Conservation (phyloP, 176 grass and related monocot species). For the Guadua angustifolia region DNA sequence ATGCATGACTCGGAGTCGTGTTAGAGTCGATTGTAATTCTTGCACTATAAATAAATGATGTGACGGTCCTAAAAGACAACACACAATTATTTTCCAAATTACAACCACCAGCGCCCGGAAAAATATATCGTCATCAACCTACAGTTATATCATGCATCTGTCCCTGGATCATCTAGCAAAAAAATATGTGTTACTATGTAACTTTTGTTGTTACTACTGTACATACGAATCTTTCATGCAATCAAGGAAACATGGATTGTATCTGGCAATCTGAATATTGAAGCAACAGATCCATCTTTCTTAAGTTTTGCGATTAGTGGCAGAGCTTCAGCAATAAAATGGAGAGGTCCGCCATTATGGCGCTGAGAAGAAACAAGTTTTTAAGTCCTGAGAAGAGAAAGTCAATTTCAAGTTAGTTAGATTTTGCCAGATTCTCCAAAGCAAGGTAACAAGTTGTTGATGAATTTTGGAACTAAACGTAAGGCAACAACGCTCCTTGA, state of each 20-base stretch:
- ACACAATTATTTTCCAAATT: too few relatives aligned
- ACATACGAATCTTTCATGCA: background rate
- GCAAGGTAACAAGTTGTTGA: background rate
- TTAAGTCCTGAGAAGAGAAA: background rate
- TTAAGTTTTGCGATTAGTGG: background rate
- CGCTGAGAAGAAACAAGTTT: background rate
- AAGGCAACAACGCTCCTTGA: background rate
- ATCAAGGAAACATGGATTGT: background rate
- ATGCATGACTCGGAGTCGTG: too few relatives aligned
- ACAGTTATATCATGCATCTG: background rate
- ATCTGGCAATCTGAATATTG: background rate
- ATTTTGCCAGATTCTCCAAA: background rate
- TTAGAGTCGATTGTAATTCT: too few relatives aligned
- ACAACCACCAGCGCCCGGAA: background rate
- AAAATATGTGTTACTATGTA: background rate
- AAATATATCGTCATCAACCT: background rate
- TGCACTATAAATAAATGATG: too few relatives aligned
- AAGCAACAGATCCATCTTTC: background rate
- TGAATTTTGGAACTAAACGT: background rate
- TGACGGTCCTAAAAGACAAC: too few relatives aligned
- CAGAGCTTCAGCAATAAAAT: background rate
- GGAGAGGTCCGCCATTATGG: too few relatives aligned
- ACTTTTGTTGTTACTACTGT: background rate
- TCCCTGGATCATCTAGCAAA: background rate
- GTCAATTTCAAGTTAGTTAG: background rate